These are phyloP conservation scores for Volvox carteri DNA, from an alignment of 163 green algal genomes.

Conservation along the genomic window DNA sequence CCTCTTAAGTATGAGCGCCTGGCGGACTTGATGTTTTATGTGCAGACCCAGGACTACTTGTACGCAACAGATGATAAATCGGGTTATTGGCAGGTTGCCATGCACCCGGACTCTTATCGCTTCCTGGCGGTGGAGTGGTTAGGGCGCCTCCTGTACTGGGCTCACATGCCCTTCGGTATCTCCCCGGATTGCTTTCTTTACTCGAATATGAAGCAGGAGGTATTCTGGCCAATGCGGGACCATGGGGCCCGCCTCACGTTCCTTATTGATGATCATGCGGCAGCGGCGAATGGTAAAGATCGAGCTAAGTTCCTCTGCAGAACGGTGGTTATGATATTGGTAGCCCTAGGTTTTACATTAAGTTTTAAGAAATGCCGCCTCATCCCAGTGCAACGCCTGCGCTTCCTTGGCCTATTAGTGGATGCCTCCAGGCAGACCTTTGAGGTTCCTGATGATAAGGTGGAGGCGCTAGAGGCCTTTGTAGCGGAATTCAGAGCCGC, in stretches of 20 bases:
- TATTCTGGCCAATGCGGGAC: neutral
- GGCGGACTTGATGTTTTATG: neutral
- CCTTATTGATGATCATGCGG: constrained; percentile 12
- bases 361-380: too few species aligned
- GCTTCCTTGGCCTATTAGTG: neutral
- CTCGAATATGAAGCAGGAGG: neutral
- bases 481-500: neutral
- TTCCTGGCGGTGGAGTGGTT: constrained; percentile 3
- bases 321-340: neutral
- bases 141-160: too few species aligned
- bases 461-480: neutral
- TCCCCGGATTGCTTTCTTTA: neutral
- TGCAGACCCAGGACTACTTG: neutral
- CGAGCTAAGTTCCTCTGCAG: constrained; percentile 13
- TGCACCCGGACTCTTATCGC: neutral
- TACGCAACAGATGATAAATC: constrained; percentile 32
- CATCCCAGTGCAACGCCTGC: neutral
- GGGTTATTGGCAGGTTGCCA: too few species aligned
- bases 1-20: neutral
- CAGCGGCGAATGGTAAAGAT: neutral
- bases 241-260: constrained; percentile 4
- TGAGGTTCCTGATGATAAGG: neutral
- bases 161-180: constrained; percentile 7
- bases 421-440: neutral
- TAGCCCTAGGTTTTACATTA: constrained; percentile 2